Base-by-base conservation (phyloP, 2,329 filamentous ascomycete species). In the Aspergillus sergii region DNA sequence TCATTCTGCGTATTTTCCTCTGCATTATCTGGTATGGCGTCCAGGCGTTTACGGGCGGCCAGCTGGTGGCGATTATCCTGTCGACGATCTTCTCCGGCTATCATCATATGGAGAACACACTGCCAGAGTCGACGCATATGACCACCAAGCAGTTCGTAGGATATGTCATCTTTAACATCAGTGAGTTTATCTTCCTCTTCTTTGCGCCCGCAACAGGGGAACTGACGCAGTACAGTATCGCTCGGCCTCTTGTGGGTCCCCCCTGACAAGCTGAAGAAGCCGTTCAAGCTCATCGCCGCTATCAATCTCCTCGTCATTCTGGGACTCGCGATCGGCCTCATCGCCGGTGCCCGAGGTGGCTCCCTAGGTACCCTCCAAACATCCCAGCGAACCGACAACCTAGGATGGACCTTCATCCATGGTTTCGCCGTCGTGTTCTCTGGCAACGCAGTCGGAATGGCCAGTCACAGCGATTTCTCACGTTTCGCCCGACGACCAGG, bases 381-480 rank as follows among this genome's bases (percentile, higher is more conserved):
- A 3, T 50, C 46, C 16, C 46, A 50, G 46, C 46, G 46, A 19
- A n/a, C n/a, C 1, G 46, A 50, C 26, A 50, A 50, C 7, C 23
- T 50, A 0, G 46, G 23, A 28, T 50, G 46, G 46, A 50, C n/a
- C 46, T 50, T 50, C 23, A 50, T 50, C 23, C 46, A 50, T 23
- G 46, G 46, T 26, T 23, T 50, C 46, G 46, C 46, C 0, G 46
- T 50, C 46, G 46, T 50, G 23, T 50, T 50, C 23, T 50, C 46
- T 2, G 51, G 51, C 11, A 41, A 41, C 34, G 34, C 32, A 19
- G 32, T 57, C 54, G 54, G 54, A 43, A 41, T 57, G 39, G 54
- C 78, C 16, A 84, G 82, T 65, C 81, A 81, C 64, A 76, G 72
- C 21, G 81, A 83, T 69, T 83, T 79, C 66, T 76, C 79, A 2